Evolutionary conservation across 176 grass and related monocot genomes (phyloP).

Genomic region (Panicum miliaceum): DNA sequence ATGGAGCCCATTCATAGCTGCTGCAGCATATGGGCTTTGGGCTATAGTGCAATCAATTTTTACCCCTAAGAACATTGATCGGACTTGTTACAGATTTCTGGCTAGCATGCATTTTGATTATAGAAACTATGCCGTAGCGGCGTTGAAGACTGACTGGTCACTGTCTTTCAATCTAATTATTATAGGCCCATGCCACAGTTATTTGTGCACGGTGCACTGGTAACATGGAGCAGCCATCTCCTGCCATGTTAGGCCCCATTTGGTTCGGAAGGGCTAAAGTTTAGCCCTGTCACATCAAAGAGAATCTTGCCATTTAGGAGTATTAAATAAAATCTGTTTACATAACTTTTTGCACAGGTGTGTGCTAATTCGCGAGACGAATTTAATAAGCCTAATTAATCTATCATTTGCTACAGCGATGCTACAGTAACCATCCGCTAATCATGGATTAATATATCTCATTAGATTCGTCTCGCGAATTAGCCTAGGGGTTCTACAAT

Average conservation of each 20-base stretch:
- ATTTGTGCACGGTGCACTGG: slow-evolving; percentile 10
- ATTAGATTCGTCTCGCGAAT: no score
- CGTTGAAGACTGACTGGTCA: slow-evolving; percentile 3
- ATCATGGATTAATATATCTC: no score
- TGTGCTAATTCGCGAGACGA: no score
- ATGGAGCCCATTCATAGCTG: slow-evolving; percentile 23
- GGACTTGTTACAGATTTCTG: slow-evolving; percentile 6
- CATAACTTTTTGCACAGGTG: no score
- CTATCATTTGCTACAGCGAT: no score
- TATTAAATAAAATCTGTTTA: no score
- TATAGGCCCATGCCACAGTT: neutral
- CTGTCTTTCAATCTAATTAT: slow-evolving; percentile 21
- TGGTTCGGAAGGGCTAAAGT: no score
- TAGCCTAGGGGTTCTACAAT: no score
- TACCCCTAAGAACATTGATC: neutral
- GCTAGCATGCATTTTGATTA: neutral
- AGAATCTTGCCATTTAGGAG: no score
- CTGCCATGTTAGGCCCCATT: neutral
- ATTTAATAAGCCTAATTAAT: no score
- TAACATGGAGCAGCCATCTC: slow-evolving; percentile 29
- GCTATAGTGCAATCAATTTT: neutral
- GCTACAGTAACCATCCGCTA: no score
- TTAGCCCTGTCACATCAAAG: no score
- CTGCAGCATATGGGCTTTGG: slow-evolving; percentile 33
- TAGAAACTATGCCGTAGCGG: slow-evolving; percentile 4